Percentiles rank a stretch among this genome's conserved stretches.
Evolutionary conservation across 2,329 filamentous ascomycete species (phyloP).

Genomic region (Cercospora canescens): DNA sequence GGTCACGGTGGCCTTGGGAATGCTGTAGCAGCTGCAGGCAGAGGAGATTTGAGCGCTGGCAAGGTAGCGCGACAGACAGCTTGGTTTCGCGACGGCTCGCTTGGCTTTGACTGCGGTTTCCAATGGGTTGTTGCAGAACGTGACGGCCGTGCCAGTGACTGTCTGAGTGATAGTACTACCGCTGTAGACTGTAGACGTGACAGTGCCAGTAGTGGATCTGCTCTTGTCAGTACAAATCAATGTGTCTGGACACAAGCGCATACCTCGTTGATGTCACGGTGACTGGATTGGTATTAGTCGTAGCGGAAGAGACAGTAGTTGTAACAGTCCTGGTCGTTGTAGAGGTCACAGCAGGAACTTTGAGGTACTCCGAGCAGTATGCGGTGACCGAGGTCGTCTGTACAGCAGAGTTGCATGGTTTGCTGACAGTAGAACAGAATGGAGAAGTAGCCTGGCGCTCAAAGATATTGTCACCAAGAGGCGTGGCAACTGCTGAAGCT

Average conservation of each 20-base stretch:
- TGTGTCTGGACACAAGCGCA: too few relatives aligned
- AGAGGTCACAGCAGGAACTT: background rate
- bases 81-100: background rate
- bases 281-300: background rate
- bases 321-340: background rate
- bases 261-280: background rate
- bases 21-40: background rate
- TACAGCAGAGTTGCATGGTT: background rate
- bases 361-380: background rate
- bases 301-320: background rate
- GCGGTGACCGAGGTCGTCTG: background rate
- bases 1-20: background rate
- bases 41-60: background rate
- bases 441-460: background rate
- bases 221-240: background rate
- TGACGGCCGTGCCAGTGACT: background rate
- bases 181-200: background rate
- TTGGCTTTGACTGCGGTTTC: background rate
- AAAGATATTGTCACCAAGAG: background rate
- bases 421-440: background rate
- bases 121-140: background rate
- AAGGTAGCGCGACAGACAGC: background rate
- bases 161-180: background rate
- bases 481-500: background rate
- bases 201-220: background rate